Conservation (phyloP, 495 filamentous ascomycete genomes). For the Penicillium mononematosum region DNA sequence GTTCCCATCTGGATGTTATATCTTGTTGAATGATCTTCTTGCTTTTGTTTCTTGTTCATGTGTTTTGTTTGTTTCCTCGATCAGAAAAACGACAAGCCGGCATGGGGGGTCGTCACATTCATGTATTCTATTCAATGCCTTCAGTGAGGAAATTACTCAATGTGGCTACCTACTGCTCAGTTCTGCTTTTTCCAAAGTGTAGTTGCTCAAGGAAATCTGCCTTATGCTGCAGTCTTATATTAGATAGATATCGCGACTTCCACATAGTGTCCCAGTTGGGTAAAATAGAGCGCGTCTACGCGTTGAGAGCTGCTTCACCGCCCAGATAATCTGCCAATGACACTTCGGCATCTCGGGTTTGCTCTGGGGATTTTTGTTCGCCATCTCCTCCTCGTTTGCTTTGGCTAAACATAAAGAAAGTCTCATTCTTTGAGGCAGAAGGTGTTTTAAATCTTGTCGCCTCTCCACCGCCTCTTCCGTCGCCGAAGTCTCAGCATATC, state of each 20-base stretch:
- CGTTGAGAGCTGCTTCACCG: conserved; percentile 19
- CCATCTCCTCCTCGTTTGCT: not conserved
- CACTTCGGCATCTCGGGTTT: conserved; percentile 21
- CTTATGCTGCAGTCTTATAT: not conserved
- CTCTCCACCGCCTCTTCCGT: not conserved
- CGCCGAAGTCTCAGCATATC: not conserved
- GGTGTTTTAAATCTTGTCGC: not conserved
- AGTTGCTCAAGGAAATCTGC: not conserved
- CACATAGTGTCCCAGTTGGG: conserved; percentile 13
- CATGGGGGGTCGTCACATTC: conserved; percentile 26
- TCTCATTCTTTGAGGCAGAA: not conserved
- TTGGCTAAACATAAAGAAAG: not conserved
- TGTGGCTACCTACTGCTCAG: conserved; percentile 15
- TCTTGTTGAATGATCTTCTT: conserved; percentile 20
- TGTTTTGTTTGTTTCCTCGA: conserved; percentile 17
- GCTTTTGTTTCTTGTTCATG: conserved; percentile 18
- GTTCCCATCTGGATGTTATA: conserved; percentile 18
- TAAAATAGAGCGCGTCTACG: conserved; percentile 31
- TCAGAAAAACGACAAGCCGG: conserved; percentile 15
- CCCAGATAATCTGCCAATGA: conserved; percentile 14
- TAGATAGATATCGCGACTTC: not conserved
- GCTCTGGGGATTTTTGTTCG: conserved; percentile 18
- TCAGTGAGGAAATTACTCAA: conserved; percentile 29
- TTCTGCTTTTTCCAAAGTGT: not conserved
- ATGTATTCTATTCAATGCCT: conserved; percentile 32